Evolutionary conservation across 1,284 basidiomycete genomes (phyloP), one percentile per base, ranked within the genome.

Genomic region (Coriolopsis trogii): DNA sequence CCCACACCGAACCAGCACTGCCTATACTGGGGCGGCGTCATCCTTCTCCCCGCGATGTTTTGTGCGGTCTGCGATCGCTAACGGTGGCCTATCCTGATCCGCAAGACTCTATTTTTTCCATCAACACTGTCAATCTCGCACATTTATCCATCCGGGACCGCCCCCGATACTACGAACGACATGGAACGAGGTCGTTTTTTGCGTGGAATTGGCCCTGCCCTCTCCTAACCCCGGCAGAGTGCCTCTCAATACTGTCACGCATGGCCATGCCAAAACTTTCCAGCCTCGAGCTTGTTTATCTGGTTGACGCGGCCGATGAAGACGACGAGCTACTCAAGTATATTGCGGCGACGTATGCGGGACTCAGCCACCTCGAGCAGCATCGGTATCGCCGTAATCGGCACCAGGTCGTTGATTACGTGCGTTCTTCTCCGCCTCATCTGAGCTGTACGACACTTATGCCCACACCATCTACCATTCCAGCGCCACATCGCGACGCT

Each of bases 361-460:
- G 16, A 1, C 33, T 51, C 24, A 10, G 6, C 3, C 39, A 42
- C n/a, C 20, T 51, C 0, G 39, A 51, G 33, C 38, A 46, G 1
- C 50, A 51, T 23, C 39, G 50, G 6, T 51, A 46, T 18, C 44
- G 44, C 4, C 13, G 6, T 2, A n/a, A 43, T 31, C 3, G 29
- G 12, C 7, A 28, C 1, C 20, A 43, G 12, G 5, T 33, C 3
- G 40, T 41, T 21, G 26, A 10, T n/a, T 18, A 37, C n/a, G 20
- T 18, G 10, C 6, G 29, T 38, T 6, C 8, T 23, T 10, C 15
- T 41, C 25, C 8, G 39, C 9, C 8, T 16, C n/a, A 34, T 16
- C 31, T n/a, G n/a, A n/a, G n/a, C n/a, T n/a, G n/a, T n/a, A 18
- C n/a, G 28, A 8, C 28, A 30, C 13, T 30, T 30, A 8, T 8